These are phyloP conservation scores for Geotrichum europaeum DNA, from an alignment of 1,139 yeast genomes.

Conservation along the genomic window DNA sequence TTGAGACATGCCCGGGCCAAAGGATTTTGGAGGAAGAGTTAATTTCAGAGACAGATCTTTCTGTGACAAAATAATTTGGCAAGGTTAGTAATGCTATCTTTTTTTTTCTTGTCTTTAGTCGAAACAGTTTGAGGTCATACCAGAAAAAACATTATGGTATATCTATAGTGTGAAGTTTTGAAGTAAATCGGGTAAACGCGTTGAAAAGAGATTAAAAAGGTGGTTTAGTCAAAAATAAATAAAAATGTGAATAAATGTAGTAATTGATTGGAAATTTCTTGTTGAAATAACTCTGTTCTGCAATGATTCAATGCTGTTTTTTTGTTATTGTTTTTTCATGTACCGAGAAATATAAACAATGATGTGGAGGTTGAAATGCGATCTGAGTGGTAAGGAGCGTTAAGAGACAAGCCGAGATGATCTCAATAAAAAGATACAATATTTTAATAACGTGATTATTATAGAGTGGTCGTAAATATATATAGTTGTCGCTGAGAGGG, in stretches of 20 bases:
- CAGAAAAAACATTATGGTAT: neutral
- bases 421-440: neutral
- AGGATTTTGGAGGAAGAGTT: conserved; percentile 93
- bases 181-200: neutral
- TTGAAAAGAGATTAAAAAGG: neutral
- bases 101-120: neutral
- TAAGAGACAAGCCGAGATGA: neutral
- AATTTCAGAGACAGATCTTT: conserved; percentile 88
- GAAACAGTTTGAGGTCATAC: neutral
- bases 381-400: neutral
- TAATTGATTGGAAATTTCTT: neutral
- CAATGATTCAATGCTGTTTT: neutral
- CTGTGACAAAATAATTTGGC: conserved; percentile 9
- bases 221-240: neutral
- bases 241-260: neutral
- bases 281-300: neutral
- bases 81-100: neutral
- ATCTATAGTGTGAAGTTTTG: neutral
- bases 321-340: too few relatives aligned
- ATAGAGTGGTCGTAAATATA: neutral
- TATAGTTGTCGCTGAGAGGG: neutral
- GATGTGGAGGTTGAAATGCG: neutral
- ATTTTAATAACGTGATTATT: neutral
- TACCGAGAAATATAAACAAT: neutral
- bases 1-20: conserved; percentile 97